Evolutionary conservation across 208 protist species (phyloP).

Genomic region (Leptomonas seymouri): DNA sequence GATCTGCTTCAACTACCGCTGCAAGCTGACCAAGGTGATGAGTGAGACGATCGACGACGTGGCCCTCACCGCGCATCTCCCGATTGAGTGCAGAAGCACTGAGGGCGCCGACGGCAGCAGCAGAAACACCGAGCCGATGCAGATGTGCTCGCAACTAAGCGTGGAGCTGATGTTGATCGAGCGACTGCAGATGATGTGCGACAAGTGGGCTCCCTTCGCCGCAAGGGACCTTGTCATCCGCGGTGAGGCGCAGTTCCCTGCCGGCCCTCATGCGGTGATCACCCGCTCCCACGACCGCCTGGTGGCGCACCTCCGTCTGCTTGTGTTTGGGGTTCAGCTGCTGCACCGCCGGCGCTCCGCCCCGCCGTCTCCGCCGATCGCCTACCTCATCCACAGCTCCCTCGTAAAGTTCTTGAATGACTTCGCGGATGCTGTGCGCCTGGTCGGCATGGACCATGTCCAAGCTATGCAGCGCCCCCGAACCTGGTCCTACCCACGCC

Average conservation of each 20-base stretch:
- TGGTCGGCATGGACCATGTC: conserved; percentile 34
- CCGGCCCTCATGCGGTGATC: conserved; percentile 12
- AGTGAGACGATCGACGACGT: conserved; percentile 40
- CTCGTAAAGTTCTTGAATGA: conserved; percentile 32
- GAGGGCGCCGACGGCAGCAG: background rate
- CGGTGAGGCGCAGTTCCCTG: conserved; percentile 31
- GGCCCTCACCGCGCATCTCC: conserved; percentile 4
- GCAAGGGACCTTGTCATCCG: conserved; percentile 32
- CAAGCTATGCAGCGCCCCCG: conserved; percentile 30
- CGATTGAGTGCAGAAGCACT: background rate
- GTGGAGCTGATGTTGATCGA: conserved; percentile 22
- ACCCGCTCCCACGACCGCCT: conserved; percentile 25
- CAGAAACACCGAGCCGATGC: conserved; percentile 19
- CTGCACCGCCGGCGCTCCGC: conserved; percentile 30
- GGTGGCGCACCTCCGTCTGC: conserved; percentile 21
- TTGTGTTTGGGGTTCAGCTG: conserved; percentile 42
- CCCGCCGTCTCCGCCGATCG: conserved; percentile 5
- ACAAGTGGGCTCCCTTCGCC: conserved; percentile 40
- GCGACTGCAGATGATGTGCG: conserved; percentile 25
- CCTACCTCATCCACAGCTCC: conserved; percentile 9
- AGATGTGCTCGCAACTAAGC: conserved; percentile 43
- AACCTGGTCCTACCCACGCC: conserved; percentile 34
- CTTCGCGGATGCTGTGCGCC: conserved; percentile 29
- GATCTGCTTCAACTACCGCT: conserved; percentile 41
- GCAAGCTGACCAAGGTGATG: conserved; percentile 34